These are phyloP conservation scores for Amanita inopinata DNA, from an alignment of 768 basidiomycete species.

Conservation along the genomic window DNA sequence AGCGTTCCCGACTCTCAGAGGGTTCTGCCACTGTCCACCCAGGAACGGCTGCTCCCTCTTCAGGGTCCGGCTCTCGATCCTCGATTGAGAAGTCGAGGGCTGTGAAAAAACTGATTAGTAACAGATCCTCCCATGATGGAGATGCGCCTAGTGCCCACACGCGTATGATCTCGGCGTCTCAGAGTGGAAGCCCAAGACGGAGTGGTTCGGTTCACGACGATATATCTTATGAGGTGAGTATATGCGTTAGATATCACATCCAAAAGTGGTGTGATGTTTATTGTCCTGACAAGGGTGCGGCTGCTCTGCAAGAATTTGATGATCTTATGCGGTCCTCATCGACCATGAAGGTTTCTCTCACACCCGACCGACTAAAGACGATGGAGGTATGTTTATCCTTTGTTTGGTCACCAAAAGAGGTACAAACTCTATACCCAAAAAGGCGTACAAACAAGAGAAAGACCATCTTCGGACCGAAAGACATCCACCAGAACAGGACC, in stretches of 20 bases:
- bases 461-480: conserved; percentile 33
- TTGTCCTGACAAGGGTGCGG: conserved; percentile 35
- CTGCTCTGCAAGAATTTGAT: conserved; percentile 77
- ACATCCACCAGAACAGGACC: conserved; percentile 26
- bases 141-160: conserved; percentile 13
- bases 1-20: conserved; percentile 31
- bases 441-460: conserved; percentile 74
- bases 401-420: conserved; percentile 24
- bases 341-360: conserved; percentile 94
- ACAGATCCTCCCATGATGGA: conserved; percentile 29
- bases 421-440: conserved; percentile 17
- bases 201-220: conserved; percentile 26
- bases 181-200: conserved; percentile 16
- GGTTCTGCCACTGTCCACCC: conserved; percentile 16
- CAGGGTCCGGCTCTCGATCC: conserved; percentile 31
- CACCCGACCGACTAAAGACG: conserved; percentile 84
- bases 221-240: conserved; percentile 26
- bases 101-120: conserved; percentile 45
- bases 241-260: conserved; percentile 7
- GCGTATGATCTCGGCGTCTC: background rate
- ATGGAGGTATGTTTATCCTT: conserved; percentile 68
- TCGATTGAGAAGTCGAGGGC: conserved; percentile 58
- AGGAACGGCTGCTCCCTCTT: conserved; percentile 15
- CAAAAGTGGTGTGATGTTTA: conserved; percentile 8
- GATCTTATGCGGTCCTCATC: conserved; percentile 81